A percentile compares a stretch with the other conserved stretches of the same genome.
Conservation (phyloP, 768 basidiomycete species). For the Polyporus arcularius region DNA sequence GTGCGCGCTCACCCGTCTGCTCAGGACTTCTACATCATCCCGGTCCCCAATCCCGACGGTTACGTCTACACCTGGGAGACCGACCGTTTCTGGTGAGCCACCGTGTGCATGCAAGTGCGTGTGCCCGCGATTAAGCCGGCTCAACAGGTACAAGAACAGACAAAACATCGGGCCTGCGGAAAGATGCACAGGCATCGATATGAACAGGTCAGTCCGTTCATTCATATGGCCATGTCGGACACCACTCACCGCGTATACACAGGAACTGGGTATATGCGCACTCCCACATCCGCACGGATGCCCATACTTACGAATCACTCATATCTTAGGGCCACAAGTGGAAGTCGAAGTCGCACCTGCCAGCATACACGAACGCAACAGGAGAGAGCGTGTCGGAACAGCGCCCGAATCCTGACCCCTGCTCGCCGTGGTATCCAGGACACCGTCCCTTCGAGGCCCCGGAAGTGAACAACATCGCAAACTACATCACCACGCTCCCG, state of each 20-base stretch:
- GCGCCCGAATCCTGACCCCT: slow-evolving; percentile 46
- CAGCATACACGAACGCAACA: slow-evolving; percentile 14
- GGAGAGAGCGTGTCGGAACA: slow-evolving; percentile 13
- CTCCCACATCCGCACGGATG: background rate
- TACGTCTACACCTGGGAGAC: slow-evolving; percentile 73
- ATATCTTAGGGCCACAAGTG: slow-evolving; percentile 69
- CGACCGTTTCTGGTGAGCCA: slow-evolving; percentile 62
- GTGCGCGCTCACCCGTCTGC: background rate
- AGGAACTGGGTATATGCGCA: slow-evolving; percentile 57
- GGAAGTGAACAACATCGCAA: slow-evolving; percentile 75
- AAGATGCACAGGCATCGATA: slow-evolving; percentile 71
- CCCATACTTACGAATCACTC: background rate
- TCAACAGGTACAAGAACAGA: slow-evolving; percentile 67
- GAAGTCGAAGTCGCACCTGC: slow-evolving; percentile 40
- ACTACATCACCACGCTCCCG: slow-evolving; percentile 56
- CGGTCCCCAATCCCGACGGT: slow-evolving; percentile 70
- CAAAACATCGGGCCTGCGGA: slow-evolving; percentile 49
- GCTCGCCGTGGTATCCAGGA: slow-evolving; percentile 79
- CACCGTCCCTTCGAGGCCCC: slow-evolving; percentile 71
- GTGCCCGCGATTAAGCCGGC: background rate
- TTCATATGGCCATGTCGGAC: background rate
- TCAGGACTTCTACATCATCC: slow-evolving; percentile 68
- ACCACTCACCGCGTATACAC: slow-evolving; percentile 6
- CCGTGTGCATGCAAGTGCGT: background rate
- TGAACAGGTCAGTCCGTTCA: slow-evolving; percentile 57